A percentile compares a stretch with the other conserved stretches of the same genome.
These are phyloP conservation scores for Chlorencoelia australis DNA, from an alignment of 2,329 filamentous ascomycete species.

Conservation along the genomic window DNA sequence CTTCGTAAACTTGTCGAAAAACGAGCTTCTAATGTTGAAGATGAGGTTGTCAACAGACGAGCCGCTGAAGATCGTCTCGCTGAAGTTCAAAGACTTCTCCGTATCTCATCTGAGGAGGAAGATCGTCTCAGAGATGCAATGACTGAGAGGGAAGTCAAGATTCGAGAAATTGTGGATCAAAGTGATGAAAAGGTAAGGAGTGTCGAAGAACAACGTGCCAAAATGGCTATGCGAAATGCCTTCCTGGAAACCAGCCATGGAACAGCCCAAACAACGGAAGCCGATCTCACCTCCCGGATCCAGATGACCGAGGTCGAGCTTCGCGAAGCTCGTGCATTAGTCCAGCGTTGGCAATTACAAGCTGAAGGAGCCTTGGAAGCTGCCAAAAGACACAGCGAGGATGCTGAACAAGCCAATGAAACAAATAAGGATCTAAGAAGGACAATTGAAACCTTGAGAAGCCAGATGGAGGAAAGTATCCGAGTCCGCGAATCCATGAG, in stretches of 20 bases:
- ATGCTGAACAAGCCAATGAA: slow-evolving; percentile 44
- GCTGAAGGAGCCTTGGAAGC: slow-evolving; percentile 52
- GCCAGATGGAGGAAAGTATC: slow-evolving; percentile 78
- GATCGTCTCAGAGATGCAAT: slow-evolving; percentile 54
- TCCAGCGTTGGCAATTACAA: slow-evolving; percentile 50
- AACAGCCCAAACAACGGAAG: slow-evolving; percentile 42
- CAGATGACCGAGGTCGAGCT: slow-evolving; percentile 45
- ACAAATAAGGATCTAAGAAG: slow-evolving; percentile 66
- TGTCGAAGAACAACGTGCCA: slow-evolving; percentile 44
- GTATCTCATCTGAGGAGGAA: slow-evolving; percentile 63
- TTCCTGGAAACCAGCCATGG: slow-evolving; percentile 58
- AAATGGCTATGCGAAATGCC: slow-evolving; percentile 51
- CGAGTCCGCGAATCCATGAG: slow-evolving; percentile 77
- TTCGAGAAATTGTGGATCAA: slow-evolving; percentile 59
- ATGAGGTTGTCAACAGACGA: slow-evolving; percentile 52
- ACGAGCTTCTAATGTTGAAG: slow-evolving; percentile 43
- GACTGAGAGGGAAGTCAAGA: slow-evolving; percentile 57
- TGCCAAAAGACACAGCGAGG: slow-evolving; percentile 51
- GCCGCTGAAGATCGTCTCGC: slow-evolving; percentile 62
- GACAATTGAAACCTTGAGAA: slow-evolving; percentile 62
- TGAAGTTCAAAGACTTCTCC: slow-evolving; percentile 61
- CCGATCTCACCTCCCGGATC: slow-evolving; percentile 46
- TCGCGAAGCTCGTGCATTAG: slow-evolving; percentile 44
- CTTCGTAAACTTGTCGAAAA: slow-evolving; percentile 57
- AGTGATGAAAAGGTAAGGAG: slow-evolving; percentile 56